A percentile compares a stretch with the other conserved stretches of the same genome.
Conservation (phyloP, 2,329 filamentous ascomycete species). For the Knufia petricola region DNA sequence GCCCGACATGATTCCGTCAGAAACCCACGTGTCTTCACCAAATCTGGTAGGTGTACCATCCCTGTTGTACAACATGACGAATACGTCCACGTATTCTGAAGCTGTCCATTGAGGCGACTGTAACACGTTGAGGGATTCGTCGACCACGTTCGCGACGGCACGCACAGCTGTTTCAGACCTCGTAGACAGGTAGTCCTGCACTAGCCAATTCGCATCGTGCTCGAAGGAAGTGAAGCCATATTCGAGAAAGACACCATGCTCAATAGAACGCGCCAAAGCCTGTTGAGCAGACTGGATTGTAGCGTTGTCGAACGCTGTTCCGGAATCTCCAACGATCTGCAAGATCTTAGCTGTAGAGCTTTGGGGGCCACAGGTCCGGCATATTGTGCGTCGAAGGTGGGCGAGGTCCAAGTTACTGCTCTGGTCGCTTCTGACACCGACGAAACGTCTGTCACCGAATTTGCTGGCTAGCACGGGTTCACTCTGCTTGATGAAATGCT, state of each 20-base stretch:
- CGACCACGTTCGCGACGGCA: constrained; percentile 5
- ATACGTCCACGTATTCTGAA: neutral
- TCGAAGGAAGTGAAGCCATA: constrained; percentile 5
- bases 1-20: constrained; percentile 4
- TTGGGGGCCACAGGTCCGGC: neutral
- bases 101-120: neutral
- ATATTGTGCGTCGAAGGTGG: constrained; percentile 1
- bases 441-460: neutral
- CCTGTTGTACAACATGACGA: constrained; percentile 1
- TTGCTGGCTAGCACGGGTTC: neutral
- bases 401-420: neutral
- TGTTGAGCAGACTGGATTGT: neutral
- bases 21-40: constrained; percentile 9
- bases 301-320: neutral
- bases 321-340: constrained; percentile 8
- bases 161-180: neutral
- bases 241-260: neutral
- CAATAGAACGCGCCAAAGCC: neutral
- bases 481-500: neutral
- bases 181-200: neutral
- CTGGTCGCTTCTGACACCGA: neutral
- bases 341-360: neutral
- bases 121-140: constrained; percentile 1
- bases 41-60: constrained; percentile 1
- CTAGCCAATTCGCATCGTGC: constrained; percentile 8